phyloP scores from a whole-genome alignment of 805 yeast genomes.

The Torulaspora quercuum region DNA sequence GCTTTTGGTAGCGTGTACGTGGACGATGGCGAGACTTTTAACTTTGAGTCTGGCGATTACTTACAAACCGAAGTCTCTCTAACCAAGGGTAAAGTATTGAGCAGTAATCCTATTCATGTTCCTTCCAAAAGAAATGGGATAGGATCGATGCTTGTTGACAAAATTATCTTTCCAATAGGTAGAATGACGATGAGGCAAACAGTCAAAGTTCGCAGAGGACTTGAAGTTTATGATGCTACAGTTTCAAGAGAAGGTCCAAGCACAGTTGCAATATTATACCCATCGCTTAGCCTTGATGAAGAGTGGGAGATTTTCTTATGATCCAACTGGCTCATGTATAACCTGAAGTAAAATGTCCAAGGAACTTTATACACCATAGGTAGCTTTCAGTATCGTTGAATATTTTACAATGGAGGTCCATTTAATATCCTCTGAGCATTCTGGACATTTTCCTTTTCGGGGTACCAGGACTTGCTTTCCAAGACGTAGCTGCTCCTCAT shows the following conservation, averaged over 20 bases:
- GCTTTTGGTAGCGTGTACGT: constrained; percentile 64
- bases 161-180: constrained; percentile 48
- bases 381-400: constrained; percentile 23
- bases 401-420: constrained; percentile 34
- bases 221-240: constrained; percentile 38
- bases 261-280: constrained; percentile 44
- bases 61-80: constrained; percentile 43
- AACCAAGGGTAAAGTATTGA: constrained; percentile 33
- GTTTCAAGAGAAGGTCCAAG: constrained; percentile 19
- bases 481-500: constrained; percentile 15
- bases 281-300: constrained; percentile 44
- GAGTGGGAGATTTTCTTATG: constrained; percentile 47
- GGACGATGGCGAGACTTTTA: constrained; percentile 82
- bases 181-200: constrained; percentile 10
- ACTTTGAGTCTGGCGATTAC: constrained; percentile 50
- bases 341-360: too few relatives aligned
- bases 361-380: constrained; percentile 8
- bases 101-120: constrained; percentile 30
- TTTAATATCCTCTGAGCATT: constrained; percentile 24
- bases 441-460: constrained; percentile 30
- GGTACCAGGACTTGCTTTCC: constrained; percentile 30
- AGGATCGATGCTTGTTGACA: constrained; percentile 49
- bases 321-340: too few relatives aligned
- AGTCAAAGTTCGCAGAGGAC: constrained; percentile 39
- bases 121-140: constrained; percentile 26